Evolutionary conservation across 1,284 basidiomycete species (phyloP), one percentile per base, ranked within the genome.

Genomic region (Trametes pubescens): DNA sequence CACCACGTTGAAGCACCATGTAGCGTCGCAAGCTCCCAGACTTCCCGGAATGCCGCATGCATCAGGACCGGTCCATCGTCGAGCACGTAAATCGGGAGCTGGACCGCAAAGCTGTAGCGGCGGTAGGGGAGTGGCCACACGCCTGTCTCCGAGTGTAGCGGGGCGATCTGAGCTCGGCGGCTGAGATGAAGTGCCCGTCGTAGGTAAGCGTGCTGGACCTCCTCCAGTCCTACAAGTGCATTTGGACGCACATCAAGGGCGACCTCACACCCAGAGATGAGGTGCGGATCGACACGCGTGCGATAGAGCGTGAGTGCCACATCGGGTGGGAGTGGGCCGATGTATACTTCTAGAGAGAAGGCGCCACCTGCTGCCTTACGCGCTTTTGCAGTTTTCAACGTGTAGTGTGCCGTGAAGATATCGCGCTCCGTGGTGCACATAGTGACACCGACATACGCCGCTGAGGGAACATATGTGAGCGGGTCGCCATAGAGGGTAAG

Each of bases 121-220:
- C 65, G 35, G 34, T 63, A 61, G 1, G 26, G 49, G 6, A 63
- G 6, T 5, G 65, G 65, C 48, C 49, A 55, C 0, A 66, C 37
- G 4, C 65, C 58, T 0, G 61, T 66, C 54, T 66, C 65, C 4
- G 58, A 57, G 51, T 21, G 54, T 26, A 66, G 65, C 2, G 51
- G 53, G 6, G 53, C 2, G 7, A 58, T n/a, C 21, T 51, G 48
- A 1, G 32, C 40, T 5, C 32, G 57, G 4, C n/a, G 10, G n/a
- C 59, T 56, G n/a, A 61, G 24, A 1, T 46, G 34, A 2, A 66
- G 58, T 0, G 37, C 13, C 1, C 65, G 53, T 8, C 65, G 65
- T 3, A 63, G 51, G 29, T 37, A 64, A 0, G 54, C 48, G 16
- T 24, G 49, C 35, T 66, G 65, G 1, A 66, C 51, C 7, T 11